Evolutionary conservation across 148 eudicot genomes (phyloP).

Genomic region (Dysphania ambrosioides): DNA sequence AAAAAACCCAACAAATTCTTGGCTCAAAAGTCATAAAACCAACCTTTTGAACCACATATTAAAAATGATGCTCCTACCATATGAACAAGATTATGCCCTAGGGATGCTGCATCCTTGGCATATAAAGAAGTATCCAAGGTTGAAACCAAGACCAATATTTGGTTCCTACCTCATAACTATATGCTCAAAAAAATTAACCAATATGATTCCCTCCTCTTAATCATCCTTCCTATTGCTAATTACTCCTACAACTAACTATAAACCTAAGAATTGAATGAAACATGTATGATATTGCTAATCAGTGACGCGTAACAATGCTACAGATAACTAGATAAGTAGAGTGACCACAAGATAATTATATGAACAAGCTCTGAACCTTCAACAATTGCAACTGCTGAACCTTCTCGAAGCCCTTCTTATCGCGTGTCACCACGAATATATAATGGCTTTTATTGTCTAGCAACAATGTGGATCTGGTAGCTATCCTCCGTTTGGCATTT

Average conservation of each 20-base stretch:
- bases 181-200: constrained; percentile 16
- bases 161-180: constrained; percentile 35
- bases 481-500: background rate
- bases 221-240: constrained; percentile 24
- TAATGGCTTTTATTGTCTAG: background rate
- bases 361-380: constrained; percentile 12
- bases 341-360: constrained; percentile 14
- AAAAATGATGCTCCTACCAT: constrained; percentile 25
- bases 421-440: background rate
- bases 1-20: constrained; percentile 19
- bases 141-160: constrained; percentile 35
- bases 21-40: constrained; percentile 48
- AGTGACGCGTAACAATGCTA: background rate
- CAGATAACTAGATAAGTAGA: background rate
- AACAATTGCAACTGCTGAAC: constrained; percentile 14
- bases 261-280: constrained; percentile 16
- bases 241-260: constrained; percentile 29
- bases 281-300: constrained; percentile 20
- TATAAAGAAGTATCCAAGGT: constrained; percentile 29
- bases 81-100: constrained; percentile 42
- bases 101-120: constrained; percentile 32
- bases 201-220: constrained; percentile 7
- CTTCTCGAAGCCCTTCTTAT: constrained; percentile 8
- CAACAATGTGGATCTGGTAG: constrained; percentile 2
- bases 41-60: constrained; percentile 39